Evolutionary conservation across 768 basidiomycete genomes (phyloP), one percentile per base, ranked within the genome.

Genomic region (Mrakia gelida): DNA sequence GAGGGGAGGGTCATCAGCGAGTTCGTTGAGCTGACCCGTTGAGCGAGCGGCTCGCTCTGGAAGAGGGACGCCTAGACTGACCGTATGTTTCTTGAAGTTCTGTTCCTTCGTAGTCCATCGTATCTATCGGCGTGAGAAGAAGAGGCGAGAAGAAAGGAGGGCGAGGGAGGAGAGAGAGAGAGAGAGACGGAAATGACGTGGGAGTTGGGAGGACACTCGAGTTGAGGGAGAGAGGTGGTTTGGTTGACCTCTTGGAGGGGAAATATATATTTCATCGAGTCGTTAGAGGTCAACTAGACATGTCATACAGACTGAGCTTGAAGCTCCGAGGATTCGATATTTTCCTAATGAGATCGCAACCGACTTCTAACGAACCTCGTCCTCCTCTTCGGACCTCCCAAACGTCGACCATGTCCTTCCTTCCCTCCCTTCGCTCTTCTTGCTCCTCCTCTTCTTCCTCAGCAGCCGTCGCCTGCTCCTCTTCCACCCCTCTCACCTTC

Each of bases 71-170:
- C 49, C 43, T 38, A 30, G 41, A 82, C 88, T 75, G 52, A 94
- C 95, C 95, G 85, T 98, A 98, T 80, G 94, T 94, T 86, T 97
- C 95, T 81, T 95, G 84, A 71, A 98, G 89, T 84, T 98, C 95
- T 75, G 95, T 96, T 18, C 92, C 93, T 81, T 94, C 94, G 71
- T 87, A 73, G 52, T 73, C 73, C 61, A 70, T 70, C 38, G 10
- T 9, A 1, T 65, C 59, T 59, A 59, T 13, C 5, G 7, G 49
- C 49, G 49, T 21, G 49, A 16, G 4, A 52, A 21, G 7, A 13
- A 52, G 18, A 21, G 49, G 49, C 2, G 15, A 16, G 16, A 52
- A 21, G 45, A 2, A 49, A 49, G 45, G 15, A 15, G 9, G 45
- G 45, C 41, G n/a, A n/a, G n/a, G n/a, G n/a, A n/a, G n/a, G n/a